Evolutionary conservation across 768 basidiomycete species (phyloP), one percentile per base, ranked within the genome.

Genomic region (Leccinum subtestaceum): DNA sequence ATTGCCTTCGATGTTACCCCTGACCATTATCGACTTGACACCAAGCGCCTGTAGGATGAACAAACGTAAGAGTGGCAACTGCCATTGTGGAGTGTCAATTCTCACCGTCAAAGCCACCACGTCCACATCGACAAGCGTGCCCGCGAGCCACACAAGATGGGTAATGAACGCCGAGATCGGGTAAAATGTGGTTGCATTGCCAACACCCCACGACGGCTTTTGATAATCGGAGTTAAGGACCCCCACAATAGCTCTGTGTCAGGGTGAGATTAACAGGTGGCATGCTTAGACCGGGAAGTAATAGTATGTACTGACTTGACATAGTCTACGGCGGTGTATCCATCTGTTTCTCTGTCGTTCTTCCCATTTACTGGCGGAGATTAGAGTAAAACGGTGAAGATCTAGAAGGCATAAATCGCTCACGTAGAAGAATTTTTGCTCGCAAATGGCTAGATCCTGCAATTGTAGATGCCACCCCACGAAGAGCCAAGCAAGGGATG

Each of bases 321-420:
- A 68, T 96, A 96, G 74, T 95, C 90, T 3, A 82, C 78, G 0
- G 93, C 95, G 5, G 81, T 84, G 70, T 95, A 96, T 7, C 85
- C 89, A 27, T 86, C 82, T 0, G 95, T 97, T 74, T 98, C 95
- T 56, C 95, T 80, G 68, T 98, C 95, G 66, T 96, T 97, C 63
- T 80, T 81, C 12, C 84, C 78, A 69, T 97, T 98, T 57, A 98
- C 95, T 96, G 63, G 12, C 23, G 19, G 50, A 38, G 59, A 51
- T 60, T n/a, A 67, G 60, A 15, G 43, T 19, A 34, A 51, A 27
- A 43, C 49, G 12, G 19, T 8, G 21, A 7, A 52, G 40, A 50
- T 8, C 32, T 23, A 3, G 12, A 55, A 52, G 12, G 48, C n/a
- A 13, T 25, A 38, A 50, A 19, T 52, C 5, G 75, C 89, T 75